Conservation (phyloP, 2,329 filamentous ascomycete genomes). For the Penicillium sp. region DNA sequence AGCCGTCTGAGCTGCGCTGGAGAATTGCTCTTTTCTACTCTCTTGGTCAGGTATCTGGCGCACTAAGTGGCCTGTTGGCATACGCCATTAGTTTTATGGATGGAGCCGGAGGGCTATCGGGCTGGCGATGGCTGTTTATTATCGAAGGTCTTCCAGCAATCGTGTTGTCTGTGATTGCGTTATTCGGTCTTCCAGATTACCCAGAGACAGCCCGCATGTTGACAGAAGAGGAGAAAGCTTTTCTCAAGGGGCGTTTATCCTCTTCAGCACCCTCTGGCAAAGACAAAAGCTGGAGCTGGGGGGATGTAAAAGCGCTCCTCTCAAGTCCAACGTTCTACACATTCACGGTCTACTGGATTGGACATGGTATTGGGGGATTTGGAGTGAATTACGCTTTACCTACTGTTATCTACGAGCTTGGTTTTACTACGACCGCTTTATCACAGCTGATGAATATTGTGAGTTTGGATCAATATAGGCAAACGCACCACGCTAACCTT, state of each 20-base stretch:
- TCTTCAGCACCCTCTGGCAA: constrained; percentile 31
- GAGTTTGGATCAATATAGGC: neutral
- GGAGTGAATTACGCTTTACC: constrained; percentile 43
- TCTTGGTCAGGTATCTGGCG: constrained; percentile 35
- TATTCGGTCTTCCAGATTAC: constrained; percentile 35
- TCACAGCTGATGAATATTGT: constrained; percentile 48
- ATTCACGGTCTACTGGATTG: constrained; percentile 42
- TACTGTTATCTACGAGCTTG: constrained; percentile 46
- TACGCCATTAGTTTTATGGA: constrained; percentile 42
- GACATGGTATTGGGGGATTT: constrained; percentile 45
- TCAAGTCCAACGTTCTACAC: constrained; percentile 39
- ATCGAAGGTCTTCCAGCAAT: constrained; percentile 39
- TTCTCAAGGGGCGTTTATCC: constrained; percentile 29
- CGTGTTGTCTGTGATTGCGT: constrained; percentile 28
- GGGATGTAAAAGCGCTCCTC: constrained; percentile 30
- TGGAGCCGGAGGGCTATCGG: constrained; percentile 30
- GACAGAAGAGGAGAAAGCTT: constrained; percentile 26
- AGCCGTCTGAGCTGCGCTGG: constrained; percentile 35
- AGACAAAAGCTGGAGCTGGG: constrained; percentile 35
- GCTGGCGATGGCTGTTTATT: constrained; percentile 43
- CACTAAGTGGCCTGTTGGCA: constrained; percentile 35
- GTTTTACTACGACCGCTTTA: constrained; percentile 42
- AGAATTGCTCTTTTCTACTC: constrained; percentile 42
- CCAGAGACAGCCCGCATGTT: constrained; percentile 33
- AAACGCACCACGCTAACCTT: neutral